Base-by-base conservation (phyloP, 1,284 basidiomycete genomes). In the Pseudomicrostroma phylloplanum region DNA sequence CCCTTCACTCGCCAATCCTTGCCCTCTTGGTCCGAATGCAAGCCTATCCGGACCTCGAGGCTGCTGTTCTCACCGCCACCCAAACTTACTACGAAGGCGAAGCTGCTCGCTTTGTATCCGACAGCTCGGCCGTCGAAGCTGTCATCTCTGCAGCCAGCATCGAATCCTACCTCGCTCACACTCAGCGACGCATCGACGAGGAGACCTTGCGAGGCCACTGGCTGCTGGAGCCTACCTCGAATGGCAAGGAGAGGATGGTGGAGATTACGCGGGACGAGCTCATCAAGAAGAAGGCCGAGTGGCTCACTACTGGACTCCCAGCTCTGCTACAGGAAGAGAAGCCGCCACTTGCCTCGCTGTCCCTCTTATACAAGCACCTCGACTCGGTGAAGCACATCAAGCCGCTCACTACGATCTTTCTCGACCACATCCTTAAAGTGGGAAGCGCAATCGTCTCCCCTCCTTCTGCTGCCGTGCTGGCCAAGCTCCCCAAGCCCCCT, bases 361-460 rank as follows among this genome's bases (percentile, higher is more conserved):
- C 58, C 9, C 62, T 57, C 36, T 48, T 71, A 19, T 75, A 67
- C 55, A 48, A 51, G 9, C 60, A 74, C 30, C 60, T 71, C 48
- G 53, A 62, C 49, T 61, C 68, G 61, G 67, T 71, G 51, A 55
- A 54, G 25, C 59, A 59, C 17, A 64, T 72, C 21, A 1, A 69
- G 15, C 61, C 64, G 15, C 56, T 76, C 21, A 66, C 71, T 49
- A 63, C 58, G 25, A 66, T 57, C 6, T 76, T 74, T 26, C 63
- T 55, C 21, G 64, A 63, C 23, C 68, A 69, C 60, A 71, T 74
- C 66, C 64, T 65, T 51, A 51, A 42, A 9, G 61, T 64, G 8
- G 72, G 69, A 11, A 62, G 64, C 13, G 51, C 63, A 36, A 73
- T 76, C 51, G 73, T 76, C 55, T 62, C 65, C 2, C 51, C 51